These are phyloP conservation scores for Suillus spraguei DNA, from an alignment of 768 basidiomycete genomes.

Conservation along the genomic window DNA sequence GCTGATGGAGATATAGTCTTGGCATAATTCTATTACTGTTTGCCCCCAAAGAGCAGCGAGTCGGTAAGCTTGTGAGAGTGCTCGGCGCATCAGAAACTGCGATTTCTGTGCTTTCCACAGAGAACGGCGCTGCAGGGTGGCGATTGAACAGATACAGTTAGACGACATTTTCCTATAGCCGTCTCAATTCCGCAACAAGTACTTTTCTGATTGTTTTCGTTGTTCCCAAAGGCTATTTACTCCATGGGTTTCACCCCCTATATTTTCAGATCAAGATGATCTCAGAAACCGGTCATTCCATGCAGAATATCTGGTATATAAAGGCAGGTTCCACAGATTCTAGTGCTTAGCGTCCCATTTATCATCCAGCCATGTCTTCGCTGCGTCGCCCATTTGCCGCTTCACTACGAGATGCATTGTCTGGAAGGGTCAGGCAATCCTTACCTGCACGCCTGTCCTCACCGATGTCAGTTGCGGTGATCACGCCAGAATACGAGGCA, in stretches of 20 bases:
- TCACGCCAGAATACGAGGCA: conserved; percentile 6
- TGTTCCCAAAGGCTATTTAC: conserved; percentile 1
- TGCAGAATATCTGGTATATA: conserved; percentile 18
- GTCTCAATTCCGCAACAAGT: conserved; percentile 22
- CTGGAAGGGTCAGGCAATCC: conserved; percentile 14
- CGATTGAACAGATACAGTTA: not conserved
- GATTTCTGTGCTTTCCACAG: not conserved
- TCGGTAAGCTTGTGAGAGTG: conserved; percentile 6
- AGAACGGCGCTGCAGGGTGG: not conserved
- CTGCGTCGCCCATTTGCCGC: conserved; percentile 14
- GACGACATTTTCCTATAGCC: conserved; percentile 18
- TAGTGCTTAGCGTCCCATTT: not conserved
- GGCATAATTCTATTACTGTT: conserved; percentile 12
- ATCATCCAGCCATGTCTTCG: conserved; percentile 19
- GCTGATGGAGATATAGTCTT: not conserved
- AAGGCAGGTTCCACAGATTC: conserved; percentile 11
- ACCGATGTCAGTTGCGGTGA: conserved; percentile 13
- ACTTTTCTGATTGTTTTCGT: conserved; percentile 7
- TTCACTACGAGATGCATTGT: conserved; percentile 14
- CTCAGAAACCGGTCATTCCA: conserved; percentile 9
- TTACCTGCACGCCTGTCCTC: conserved; percentile 21
- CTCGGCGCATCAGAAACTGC: conserved; percentile 17
- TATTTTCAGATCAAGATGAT: conserved; percentile 4
- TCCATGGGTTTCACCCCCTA: not conserved
- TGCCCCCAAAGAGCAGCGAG: not conserved